Evolutionary conservation across 2,329 filamentous ascomycete genomes (phyloP).

Genomic region (Colletotrichum sp.): DNA sequence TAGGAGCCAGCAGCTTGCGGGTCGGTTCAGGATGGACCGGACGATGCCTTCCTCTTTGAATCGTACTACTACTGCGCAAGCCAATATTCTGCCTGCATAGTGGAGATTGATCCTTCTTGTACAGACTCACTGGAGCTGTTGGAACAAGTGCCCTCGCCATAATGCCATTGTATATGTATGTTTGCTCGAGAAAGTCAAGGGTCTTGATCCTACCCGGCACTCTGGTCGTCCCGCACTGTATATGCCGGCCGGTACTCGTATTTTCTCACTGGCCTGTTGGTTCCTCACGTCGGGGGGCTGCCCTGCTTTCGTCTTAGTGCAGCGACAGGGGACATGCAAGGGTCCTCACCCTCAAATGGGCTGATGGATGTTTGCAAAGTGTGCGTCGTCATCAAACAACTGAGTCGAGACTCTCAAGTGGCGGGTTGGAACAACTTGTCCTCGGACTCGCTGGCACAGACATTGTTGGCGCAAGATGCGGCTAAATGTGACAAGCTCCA

Average conservation of each 20-base stretch:
- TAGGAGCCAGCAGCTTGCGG: neutral
- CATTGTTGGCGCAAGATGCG: neutral
- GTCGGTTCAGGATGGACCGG: neutral
- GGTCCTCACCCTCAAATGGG: neutral
- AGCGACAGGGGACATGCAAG: neutral
- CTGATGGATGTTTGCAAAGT: neutral
- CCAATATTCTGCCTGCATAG: neutral
- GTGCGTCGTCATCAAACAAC: neutral
- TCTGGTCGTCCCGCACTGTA: neutral
- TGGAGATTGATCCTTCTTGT: neutral
- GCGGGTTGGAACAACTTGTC: neutral
- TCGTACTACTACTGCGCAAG: neutral
- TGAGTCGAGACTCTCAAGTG: neutral
- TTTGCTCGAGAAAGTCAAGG: neutral
- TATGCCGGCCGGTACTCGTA: neutral
- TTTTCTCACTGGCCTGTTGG: neutral
- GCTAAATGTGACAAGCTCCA: neutral
- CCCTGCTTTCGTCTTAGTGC: neutral
- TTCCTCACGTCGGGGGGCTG: neutral
- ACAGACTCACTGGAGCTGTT: neutral
- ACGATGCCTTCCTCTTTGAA: neutral
- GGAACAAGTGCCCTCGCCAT: neutral
- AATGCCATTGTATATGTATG: neutral
- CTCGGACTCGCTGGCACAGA: neutral
- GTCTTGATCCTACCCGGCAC: neutral